Base-by-base conservation (phyloP, 2,329 filamentous ascomycete species). In the Knufia petricola region DNA sequence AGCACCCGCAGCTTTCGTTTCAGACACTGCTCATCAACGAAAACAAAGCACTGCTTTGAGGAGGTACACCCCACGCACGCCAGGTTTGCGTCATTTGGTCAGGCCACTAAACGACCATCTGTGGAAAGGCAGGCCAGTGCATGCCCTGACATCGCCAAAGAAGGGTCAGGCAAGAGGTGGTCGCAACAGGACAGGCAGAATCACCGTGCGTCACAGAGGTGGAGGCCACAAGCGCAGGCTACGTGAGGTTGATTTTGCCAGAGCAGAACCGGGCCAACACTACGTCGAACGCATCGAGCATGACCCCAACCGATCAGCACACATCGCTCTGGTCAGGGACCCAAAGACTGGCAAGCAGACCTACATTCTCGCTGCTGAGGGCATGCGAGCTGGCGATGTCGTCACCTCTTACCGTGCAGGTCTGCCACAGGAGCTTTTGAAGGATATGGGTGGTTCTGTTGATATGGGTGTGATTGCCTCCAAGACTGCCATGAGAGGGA, bases 381-480 rank as follows among this genome's bases (percentile, higher is more conserved):
- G 92, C 9, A 84, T 95, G 79, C 77, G 90, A 53, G 86, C 85
- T 3, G 94, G 94, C 32, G 92, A 98, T 64, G 75, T 85, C 20
- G 82, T 98, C 13, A 84, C 96, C 71, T 95, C 88, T 68, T 98
- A 92, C 69, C 81, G 88, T 57, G 72, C 82, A 6, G 94, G 92
- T 56, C 92, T 98, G 51, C 92, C 94, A 1, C 75, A 85, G 55
- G 84, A 92, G 55, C 72, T 98, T 49, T 77, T 95, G 60, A 81
- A 84, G 44, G 88, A 82, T 63, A 96, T 98, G 89, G 92, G 92
- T 52, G 90, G 92, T 58, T 72, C 83, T 36, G 78, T 95, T 44
- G 92, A 98, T 74, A 88, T 90, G 9, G 94, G 94, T 83, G 87
- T 98, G 65, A 71, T 98, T 53, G 92, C 94, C 6, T 86, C 92